phyloP scores from a whole-genome alignment of 805 yeast species.

The Kodamaea leandrae region DNA sequence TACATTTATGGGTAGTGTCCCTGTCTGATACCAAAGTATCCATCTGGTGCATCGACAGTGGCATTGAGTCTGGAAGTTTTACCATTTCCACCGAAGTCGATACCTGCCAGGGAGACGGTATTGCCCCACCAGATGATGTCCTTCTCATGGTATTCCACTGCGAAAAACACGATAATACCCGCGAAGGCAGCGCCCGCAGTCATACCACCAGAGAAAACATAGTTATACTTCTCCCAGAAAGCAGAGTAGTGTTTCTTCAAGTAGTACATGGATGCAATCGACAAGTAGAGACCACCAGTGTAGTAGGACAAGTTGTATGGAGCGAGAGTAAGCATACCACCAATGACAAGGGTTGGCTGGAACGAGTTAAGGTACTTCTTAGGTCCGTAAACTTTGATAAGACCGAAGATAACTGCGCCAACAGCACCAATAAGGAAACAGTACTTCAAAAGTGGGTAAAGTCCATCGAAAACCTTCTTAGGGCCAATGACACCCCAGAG shows the following conservation, averaged over 20 bases:
- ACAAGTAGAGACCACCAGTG: conserved; percentile 29
- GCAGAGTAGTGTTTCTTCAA: conserved; percentile 24
- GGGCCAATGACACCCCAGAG: conserved; percentile 58
- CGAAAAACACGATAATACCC: conserved; percentile 35
- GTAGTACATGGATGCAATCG: conserved; percentile 28
- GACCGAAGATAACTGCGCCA: conserved; percentile 20
- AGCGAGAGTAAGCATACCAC: conserved; percentile 30
- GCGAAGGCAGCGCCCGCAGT: conserved; percentile 35
- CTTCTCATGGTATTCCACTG: conserved; percentile 33
- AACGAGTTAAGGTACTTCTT: conserved; percentile 23
- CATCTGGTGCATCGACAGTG: conserved; percentile 25
- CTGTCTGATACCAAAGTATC: conserved; percentile 37
- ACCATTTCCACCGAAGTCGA: conserved; percentile 26
- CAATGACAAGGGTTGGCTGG: conserved; percentile 34
- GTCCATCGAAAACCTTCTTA: conserved; percentile 30
- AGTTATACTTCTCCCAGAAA: conserved; percentile 39
- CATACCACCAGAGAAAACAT: conserved; percentile 31
- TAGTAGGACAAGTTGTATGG: conserved; percentile 33
- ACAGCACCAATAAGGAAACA: conserved; percentile 35
- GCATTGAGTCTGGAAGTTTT: conserved; percentile 13
- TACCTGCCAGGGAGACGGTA: conserved; percentile 28
- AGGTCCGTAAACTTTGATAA: conserved; percentile 16
- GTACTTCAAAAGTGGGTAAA: conserved; percentile 33
- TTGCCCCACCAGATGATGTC: conserved; percentile 33
- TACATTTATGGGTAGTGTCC: conserved; percentile 23